Evolutionary conservation across 2,329 filamentous ascomycete genomes (phyloP).

Genomic region (Microthyrium microscopicum): DNA sequence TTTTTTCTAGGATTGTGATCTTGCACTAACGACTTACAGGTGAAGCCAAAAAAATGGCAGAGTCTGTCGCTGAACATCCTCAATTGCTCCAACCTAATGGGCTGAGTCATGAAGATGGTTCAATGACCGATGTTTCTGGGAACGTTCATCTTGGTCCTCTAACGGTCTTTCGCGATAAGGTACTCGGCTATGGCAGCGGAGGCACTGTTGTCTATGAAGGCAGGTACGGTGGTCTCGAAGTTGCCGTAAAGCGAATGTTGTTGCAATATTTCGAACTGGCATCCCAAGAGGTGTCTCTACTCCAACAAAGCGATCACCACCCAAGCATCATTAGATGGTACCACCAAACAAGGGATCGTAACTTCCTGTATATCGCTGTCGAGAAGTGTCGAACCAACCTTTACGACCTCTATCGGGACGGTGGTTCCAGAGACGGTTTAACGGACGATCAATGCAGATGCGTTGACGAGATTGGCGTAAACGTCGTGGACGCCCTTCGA

Average conservation of each 20-base stretch:
- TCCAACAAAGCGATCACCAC: slow-evolving; percentile 90
- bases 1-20: no score
- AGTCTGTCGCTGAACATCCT: slow-evolving; percentile 21
- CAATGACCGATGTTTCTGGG: slow-evolving; percentile 28
- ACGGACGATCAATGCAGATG: slow-evolving; percentile 50
- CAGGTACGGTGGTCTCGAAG: slow-evolving; percentile 75
- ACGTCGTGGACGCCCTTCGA: slow-evolving; percentile 64
- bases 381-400: slow-evolving; percentile 89
- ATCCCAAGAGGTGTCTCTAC: slow-evolving; percentile 75
- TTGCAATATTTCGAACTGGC: slow-evolving; percentile 93
- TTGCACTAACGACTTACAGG: no score
- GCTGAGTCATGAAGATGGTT: background rate
- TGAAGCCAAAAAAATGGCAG: slow-evolving; percentile 17
- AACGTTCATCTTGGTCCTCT: slow-evolving; percentile 43
- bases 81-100: slow-evolving; percentile 16
- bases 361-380: slow-evolving; percentile 90
- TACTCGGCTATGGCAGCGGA: slow-evolving; percentile 67
- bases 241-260: slow-evolving; percentile 93
- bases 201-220: slow-evolving; percentile 93
- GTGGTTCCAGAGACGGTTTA: slow-evolving; percentile 22
- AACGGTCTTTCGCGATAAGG: slow-evolving; percentile 38
- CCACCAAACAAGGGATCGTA: slow-evolving; percentile 71
- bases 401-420: slow-evolving; percentile 72
- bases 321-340: slow-evolving; percentile 95
- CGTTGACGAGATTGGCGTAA: slow-evolving; percentile 53